Evolutionary conservation across 345 rosid genomes (phyloP), one percentile per base, ranked within the genome.

Genomic region (Syzygium aqueum): DNA sequence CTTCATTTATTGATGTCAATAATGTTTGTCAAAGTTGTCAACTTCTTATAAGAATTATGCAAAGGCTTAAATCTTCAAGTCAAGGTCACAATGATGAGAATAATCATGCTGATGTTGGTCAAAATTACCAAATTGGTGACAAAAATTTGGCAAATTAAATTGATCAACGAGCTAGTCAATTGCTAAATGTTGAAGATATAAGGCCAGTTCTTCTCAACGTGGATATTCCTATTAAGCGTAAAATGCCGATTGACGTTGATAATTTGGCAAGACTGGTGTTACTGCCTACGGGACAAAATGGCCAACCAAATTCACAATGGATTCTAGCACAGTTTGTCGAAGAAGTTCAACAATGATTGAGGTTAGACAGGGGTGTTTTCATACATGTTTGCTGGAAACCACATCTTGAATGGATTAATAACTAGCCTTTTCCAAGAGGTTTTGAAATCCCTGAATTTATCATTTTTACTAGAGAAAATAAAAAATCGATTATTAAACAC

Each of bases 171-270:
- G 61, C 25, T 1, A 56, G 13, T 56, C 1, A 56, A 56, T 1
- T 56, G 61, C 2, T n/a, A 56, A 56, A 23, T 56, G 61, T 56
- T 56, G 61, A 23, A 56, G 61, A 56, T 56, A 56, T 0, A 11
- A 0, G 2, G 61, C 13, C 0, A 19, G 1, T 56, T 56, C n/a
- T 23, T 22, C 13, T n/a, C 13, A 56, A 56, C 11, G 61, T 0
- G n/a, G 25, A 56, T 56, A 56, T 56, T 56, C 61, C 0, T 56
- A 56, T 56, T 56, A 56, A n/a, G 0, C 13, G n/a, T 56, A 0
- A 23, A n/a, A 56, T 56, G 61, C 0, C n/a, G 6, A 56, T 56
- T 23, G 4, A 56, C 25, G 61, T 56, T 56, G n/a, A 56, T 56
- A 56, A 56, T 56, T 27, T 56, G 10, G 25, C 13, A 56, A 56